Evolutionary conservation across 163 green algal species (phyloP).

Genomic region (Scenedesmus sp.): DNA sequence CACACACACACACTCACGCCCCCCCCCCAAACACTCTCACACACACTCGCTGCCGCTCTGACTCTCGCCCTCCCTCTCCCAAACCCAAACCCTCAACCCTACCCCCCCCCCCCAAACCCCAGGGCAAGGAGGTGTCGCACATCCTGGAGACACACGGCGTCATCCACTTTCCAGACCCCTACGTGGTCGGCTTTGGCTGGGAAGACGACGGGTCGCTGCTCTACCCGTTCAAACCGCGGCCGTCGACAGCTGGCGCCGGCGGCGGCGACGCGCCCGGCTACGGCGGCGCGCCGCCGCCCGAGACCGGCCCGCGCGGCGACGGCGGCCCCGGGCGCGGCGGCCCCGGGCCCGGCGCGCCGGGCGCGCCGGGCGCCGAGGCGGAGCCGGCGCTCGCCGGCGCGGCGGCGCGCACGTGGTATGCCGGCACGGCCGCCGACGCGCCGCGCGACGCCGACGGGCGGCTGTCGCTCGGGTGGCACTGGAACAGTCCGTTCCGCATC

Average conservation of each 20-base stretch:
- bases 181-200: slow-evolving; percentile 60
- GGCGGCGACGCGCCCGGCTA: background rate
- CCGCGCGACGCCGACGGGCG: slow-evolving; percentile 48
- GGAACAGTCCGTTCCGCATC: slow-evolving; percentile 65
- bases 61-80: too few species aligned
- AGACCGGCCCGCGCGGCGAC: background rate
- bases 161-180: slow-evolving; percentile 66
- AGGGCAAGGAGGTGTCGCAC: slow-evolving; percentile 56
- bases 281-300: background rate
- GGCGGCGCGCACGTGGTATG: slow-evolving; percentile 51
- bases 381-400: slow-evolving; percentile 38
- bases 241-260: too few species aligned
- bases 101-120: too few species aligned
- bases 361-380: background rate
- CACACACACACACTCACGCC: too few species aligned
- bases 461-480: slow-evolving; percentile 61
- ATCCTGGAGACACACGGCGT: slow-evolving; percentile 64
- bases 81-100: too few species aligned
- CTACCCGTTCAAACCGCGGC: slow-evolving; percentile 54
- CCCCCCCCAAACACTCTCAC: too few species aligned
- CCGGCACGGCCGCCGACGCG: slow-evolving; percentile 51
- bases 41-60: too few species aligned
- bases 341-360: background rate
- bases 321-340: background rate
- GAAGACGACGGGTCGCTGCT: slow-evolving; percentile 52